Conservation (phyloP, 208 protist genomes). For the Leishmania tarentolae region DNA sequence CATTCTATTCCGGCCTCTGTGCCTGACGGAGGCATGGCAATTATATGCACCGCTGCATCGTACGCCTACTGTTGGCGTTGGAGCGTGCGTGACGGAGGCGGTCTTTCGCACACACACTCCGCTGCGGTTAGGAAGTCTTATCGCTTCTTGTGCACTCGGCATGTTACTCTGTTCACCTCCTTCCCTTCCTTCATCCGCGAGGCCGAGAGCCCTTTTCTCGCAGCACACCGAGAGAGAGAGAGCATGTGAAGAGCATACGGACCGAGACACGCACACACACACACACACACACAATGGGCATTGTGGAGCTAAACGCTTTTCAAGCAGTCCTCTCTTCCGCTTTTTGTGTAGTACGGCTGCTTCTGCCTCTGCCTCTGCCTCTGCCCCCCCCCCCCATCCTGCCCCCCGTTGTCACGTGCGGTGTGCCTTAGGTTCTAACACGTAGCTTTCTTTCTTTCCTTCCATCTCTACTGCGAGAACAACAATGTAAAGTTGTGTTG, state of each 20-base stretch:
- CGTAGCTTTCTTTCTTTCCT: neutral
- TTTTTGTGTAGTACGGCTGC: neutral
- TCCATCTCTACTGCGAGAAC: neutral
- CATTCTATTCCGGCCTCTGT: neutral
- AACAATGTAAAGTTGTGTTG: neutral
- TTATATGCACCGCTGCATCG: neutral
- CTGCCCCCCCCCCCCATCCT: neutral
- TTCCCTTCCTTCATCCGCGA: neutral
- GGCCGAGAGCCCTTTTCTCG: neutral
- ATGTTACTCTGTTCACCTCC: neutral
- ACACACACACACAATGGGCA: no score
- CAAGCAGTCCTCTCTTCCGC: neutral
- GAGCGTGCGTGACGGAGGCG: neutral
- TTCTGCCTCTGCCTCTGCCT: neutral
- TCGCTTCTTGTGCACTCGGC: neutral
- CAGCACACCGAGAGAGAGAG: neutral
- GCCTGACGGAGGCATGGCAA: neutral
- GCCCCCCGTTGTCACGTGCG: neutral
- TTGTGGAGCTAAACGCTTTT: neutral
- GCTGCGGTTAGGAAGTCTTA: neutral
- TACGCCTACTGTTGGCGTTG: neutral
- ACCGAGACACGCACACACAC: neutral
- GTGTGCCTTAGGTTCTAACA: neutral
- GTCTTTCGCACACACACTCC: neutral
- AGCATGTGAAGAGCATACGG: neutral